phyloP scores from a whole-genome alignment of 441 rosid genomes.

The Populus hybrid region DNA sequence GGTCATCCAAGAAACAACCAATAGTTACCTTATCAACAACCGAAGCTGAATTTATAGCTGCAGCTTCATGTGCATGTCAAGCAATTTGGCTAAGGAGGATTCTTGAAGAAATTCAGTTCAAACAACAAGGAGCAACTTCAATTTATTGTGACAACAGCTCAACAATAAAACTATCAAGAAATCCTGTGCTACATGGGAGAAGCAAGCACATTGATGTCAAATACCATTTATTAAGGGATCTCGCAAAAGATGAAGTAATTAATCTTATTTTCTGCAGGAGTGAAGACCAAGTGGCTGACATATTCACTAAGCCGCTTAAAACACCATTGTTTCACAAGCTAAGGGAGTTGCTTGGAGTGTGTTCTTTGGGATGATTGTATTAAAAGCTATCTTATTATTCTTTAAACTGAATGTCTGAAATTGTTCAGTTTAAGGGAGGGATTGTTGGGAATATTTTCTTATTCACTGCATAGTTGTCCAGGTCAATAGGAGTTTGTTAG shows the following conservation, averaged over 20 bases:
- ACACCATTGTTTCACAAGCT: neutral
- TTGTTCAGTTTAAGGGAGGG: neutral
- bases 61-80: too few relatives aligned
- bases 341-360: neutral
- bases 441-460: neutral
- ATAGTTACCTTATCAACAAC: too few relatives aligned
- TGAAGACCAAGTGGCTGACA: neutral
- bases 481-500: too few relatives aligned
- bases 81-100: too few relatives aligned
- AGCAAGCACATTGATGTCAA: neutral
- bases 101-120: neutral
- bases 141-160: too few relatives aligned
- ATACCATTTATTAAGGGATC: neutral
- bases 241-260: neutral
- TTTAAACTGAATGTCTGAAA: too few relatives aligned
- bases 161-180: neutral
- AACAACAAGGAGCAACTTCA: neutral
- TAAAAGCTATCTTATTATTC: neutral
- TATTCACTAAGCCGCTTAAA: neutral
- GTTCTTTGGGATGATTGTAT: neutral
- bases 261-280: neutral
- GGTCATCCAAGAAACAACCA: neutral
- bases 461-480: too few relatives aligned
- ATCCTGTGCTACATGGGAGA: neutral
- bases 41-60: too few relatives aligned